Evolutionary conservation across 106 monocot species (phyloP), one percentile per base, ranked within the genome.

Genomic region (Phalaenopsis aphrodite): DNA sequence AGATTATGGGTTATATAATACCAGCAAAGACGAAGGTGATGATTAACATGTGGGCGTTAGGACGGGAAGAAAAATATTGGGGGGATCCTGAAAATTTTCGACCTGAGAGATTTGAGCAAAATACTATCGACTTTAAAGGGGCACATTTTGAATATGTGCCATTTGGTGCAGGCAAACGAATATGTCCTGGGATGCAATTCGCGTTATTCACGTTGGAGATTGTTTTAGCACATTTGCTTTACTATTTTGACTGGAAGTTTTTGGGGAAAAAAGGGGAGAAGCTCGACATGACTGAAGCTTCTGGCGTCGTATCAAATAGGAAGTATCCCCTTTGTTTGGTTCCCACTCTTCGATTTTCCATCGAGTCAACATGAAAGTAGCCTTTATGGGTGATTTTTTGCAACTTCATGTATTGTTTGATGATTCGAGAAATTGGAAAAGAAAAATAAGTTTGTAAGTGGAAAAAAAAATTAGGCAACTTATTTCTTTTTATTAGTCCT

Each of bases 31-130:
- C 69, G 14, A 80, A 8, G 68, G 71, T 80, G 23, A 2, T 80
- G 5, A 36, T 80, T 17, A 80, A 80, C 18, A 46, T 7, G 15
- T 69, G 80, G 80, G 71, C 80, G 14, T 71, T 80, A 71, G 80
- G 36, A 18, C 71, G 36, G 30, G 80, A 80, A 30, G n/a, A n/a
- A 19, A 64, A 12, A 3, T 43, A 43, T 43, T 43, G 43, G 43
- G 43, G 43, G 4, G 43, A 43, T 43, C 43, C 43, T 3, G 5
- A 43, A 43, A 43, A 43, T 43, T n/a, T 43, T 43, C 19, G 41
- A 17, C 80, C 80, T 2, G 80, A 80, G 68, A 80, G 80, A 14
- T 80, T 69, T 17, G 79, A 79, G 66, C n/a, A 18, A 8, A 79
- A 4, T 24, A 1, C 23, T 36, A 21, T 80, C 1, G 80, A 71